Conservation (phyloP, 2,329 filamentous ascomycete species). For the Fusarium sp. region DNA sequence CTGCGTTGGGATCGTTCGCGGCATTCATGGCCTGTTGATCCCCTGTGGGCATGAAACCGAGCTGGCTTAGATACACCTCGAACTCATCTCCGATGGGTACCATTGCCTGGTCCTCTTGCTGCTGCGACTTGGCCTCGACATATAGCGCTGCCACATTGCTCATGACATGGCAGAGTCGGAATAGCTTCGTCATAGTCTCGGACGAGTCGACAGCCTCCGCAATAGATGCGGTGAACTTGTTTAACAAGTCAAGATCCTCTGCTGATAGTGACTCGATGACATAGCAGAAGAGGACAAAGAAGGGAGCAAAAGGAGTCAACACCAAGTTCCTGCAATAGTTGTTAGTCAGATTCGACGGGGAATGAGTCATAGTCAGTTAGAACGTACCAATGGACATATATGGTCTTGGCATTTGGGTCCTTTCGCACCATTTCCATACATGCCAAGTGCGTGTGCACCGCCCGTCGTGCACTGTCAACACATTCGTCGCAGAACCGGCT, state of each 20-base stretch:
- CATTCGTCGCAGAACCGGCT: conserved; percentile 63
- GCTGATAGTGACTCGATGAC: conserved; percentile 66
- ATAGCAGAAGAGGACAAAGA: conserved; percentile 70
- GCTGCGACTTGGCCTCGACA: conserved; percentile 68
- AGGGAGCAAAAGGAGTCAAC: conserved; percentile 69
- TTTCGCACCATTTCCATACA: conserved; percentile 59
- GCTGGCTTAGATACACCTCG: conserved; percentile 72
- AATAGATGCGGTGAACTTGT: conserved; percentile 68
- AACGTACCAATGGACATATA: conserved; percentile 65
- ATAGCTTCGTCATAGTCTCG: conserved; percentile 70
- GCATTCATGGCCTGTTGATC: conserved; percentile 45
- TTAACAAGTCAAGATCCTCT: conserved; percentile 66
- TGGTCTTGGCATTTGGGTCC: conserved; percentile 56
- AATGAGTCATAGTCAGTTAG: background rate
- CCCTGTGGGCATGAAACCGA: conserved; percentile 68
- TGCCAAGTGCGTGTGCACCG: conserved; percentile 59
- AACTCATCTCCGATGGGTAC: conserved; percentile 69
- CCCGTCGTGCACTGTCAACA: conserved; percentile 62
- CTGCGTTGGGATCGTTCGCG: conserved; percentile 31
- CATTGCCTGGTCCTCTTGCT: conserved; percentile 60
- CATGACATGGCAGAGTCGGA: conserved; percentile 72
- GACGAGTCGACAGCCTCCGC: conserved; percentile 64
- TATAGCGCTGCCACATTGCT: conserved; percentile 72
- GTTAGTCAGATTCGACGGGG: conserved; percentile 15
- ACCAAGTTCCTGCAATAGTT: conserved; percentile 61